Base-by-base conservation (phyloP, 371 early-diverging fungal species). In the Encephalitozoon romaleae region DNA sequence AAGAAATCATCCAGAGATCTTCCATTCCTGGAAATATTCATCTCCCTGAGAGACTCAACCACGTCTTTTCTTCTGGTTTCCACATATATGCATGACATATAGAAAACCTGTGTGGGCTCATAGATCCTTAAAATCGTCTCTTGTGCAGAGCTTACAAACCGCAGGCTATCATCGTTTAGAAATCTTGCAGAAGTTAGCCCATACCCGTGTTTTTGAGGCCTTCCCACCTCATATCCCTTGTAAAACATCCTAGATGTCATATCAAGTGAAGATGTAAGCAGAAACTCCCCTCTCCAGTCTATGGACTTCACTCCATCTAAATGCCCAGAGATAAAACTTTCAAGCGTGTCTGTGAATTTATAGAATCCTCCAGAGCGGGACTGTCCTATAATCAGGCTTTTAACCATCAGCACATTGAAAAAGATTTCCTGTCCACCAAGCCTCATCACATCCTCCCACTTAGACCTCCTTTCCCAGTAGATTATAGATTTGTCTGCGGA, bases 151-250 rank as follows among this genome's bases (percentile, higher is more conserved):
- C 45, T 43, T 12, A 81, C 54, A 15, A 81, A 26, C 2, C 26
- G 28, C 2, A 78, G 32, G 51, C 41, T 30, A 8, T 54, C 34
- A 1, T 51, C 26, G 18, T 69, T 47, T 5, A 76, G 15, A 74
- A 78, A 79, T 34, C 51, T 70, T 23, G 67, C 72, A 43, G 66
- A 25, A n/a, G 51, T 42, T 41, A 78, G 38, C 23, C 43, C 59
- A 76, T 75, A 75, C 42, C 82, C 82, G 67, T 82, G 82, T 8
- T 34, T 67, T 49, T 66, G 55, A 11, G 80, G 77, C 45, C 82
- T 68, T 1, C 67, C 73, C 0, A 77, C 70, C 67, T 82, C 82
- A n/a, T 32, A 42, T 9, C 71, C 51, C 30, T 77, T 73, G 34
- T 77, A 72, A 65, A 77, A 82, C 59, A 82, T 77, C 30, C 82